Percentiles rank a stretch among this genome's conserved stretches.
These are phyloP conservation scores for Xylaria sp. DNA, from an alignment of 495 filamentous ascomycete species.

Conservation along the genomic window DNA sequence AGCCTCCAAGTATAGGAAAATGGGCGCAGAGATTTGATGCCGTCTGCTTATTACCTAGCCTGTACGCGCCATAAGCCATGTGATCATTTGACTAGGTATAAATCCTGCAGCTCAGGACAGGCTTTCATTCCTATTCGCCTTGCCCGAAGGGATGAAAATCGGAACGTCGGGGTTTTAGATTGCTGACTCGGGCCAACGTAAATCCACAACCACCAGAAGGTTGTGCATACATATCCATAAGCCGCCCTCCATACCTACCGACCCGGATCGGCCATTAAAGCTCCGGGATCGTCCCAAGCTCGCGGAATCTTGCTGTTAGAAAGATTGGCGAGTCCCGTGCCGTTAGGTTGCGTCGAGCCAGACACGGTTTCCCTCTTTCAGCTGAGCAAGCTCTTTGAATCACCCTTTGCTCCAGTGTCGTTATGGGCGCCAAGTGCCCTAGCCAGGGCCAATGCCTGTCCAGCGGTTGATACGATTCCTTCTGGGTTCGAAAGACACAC, in stretches of 20 bases:
- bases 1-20: not conserved
- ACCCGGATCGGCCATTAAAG: not conserved
- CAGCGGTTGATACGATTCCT: not conserved
- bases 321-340: not conserved
- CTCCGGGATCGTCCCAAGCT: conserved; percentile 9
- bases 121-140: not conserved
- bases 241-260: not conserved
- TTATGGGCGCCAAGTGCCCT: not conserved
- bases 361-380: not conserved
- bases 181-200: not conserved
- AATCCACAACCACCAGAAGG: not conserved
- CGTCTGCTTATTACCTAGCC: not conserved
- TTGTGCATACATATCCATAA: not conserved
- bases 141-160: not conserved
- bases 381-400: not conserved
- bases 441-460: not conserved
- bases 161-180: not conserved
- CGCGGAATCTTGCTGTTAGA: not conserved
- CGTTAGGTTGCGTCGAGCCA: not conserved
- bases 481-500: not conserved
- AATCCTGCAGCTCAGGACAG: conserved; percentile 9
- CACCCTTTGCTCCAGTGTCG: conserved; percentile 1
- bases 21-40: not conserved
- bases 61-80: not conserved
- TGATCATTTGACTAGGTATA: conserved; percentile 8